Evolutionary conservation across 768 basidiomycete genomes (phyloP), one percentile per base, ranked within the genome.

Genomic region (Cystobasidium tubakii): DNA sequence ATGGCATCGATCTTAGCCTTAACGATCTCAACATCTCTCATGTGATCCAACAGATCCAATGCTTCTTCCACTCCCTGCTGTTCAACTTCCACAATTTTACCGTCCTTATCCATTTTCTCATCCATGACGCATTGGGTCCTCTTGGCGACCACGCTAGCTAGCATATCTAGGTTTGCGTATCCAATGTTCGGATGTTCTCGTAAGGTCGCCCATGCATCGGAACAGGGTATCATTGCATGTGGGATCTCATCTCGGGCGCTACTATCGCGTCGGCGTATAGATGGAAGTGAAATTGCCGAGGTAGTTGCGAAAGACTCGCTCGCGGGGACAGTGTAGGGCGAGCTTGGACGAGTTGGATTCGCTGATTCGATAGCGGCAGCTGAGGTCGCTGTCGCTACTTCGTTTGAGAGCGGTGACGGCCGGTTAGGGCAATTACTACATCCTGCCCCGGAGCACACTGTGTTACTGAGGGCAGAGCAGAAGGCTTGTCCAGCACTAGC

Each of bases 101-200:
- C 50, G 10, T 34, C 55, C 25, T 44, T 29, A 42, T 54, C 60
- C 1, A 23, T 21, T 36, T 27, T 55, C 43, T 66, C 23, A 25
- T 39, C 36, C 36, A 27, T 23, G 29, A 55, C 85, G 79, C 90
- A 92, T 80, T 86, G 88, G 53, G 90, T 88, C 65, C 89, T 85
- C 69, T 90, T 89, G 9, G 90, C 88, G 50, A 94, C 91, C 50
- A 95, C 92, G 65, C 91, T 91, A 1, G 92, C 92, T 54, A 95
- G 85, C 66, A 95, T 84, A 1, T 87, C 82, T 66, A 95, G 83
- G 81, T 94, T 90, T 72, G 77, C 86, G 79, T 92, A 92, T 34
- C 88, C 86, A 66, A 90, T 88, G 77, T 92, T 93, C 1, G 92
- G 92, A 81, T 95, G 92, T 13, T 87, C 86, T 82, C 92, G 92